These are phyloP conservation scores for Zalerion maritima DNA, from an alignment of 495 filamentous ascomycete species.

Conservation along the genomic window DNA sequence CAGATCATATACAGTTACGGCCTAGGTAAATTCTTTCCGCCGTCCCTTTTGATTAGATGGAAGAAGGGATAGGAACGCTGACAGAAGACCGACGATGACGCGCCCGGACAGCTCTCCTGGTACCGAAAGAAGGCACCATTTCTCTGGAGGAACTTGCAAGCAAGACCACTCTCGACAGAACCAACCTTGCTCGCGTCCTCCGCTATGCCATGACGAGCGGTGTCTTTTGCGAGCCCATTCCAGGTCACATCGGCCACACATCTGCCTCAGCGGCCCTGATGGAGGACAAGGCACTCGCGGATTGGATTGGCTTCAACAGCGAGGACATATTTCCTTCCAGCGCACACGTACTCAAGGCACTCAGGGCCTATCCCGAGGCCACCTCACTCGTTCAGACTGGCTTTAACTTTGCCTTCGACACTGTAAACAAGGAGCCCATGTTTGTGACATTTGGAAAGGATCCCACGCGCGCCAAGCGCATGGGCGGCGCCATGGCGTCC, in stretches of 20 bases:
- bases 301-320: constrained; percentile 36
- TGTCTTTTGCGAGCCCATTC: constrained; percentile 39
- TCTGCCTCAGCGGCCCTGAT: constrained; percentile 30
- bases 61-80: background rate
- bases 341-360: constrained; percentile 22
- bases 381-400: constrained; percentile 27
- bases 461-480: constrained; percentile 28
- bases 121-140: constrained; percentile 21
- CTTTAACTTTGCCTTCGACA: constrained; percentile 32
- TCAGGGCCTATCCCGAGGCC: constrained; percentile 24
- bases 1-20: constrained; percentile 17
- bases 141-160: constrained; percentile 28
- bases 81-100: background rate
- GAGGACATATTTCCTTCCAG: constrained; percentile 37
- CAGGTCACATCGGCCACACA: constrained; percentile 38
- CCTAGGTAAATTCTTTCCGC: constrained; percentile 8
- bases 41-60: too few relatives aligned
- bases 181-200: constrained; percentile 35
- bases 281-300: constrained; percentile 24
- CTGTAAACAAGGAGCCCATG: constrained; percentile 33
- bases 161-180: constrained; percentile 23
- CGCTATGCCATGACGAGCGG: constrained; percentile 40
- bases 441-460: constrained; percentile 34
- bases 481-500: constrained; percentile 37
- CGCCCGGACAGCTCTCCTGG: constrained; percentile 7